Base-by-base conservation (phyloP, 257 asterid genomes). In the Salvia hispanica region DNA sequence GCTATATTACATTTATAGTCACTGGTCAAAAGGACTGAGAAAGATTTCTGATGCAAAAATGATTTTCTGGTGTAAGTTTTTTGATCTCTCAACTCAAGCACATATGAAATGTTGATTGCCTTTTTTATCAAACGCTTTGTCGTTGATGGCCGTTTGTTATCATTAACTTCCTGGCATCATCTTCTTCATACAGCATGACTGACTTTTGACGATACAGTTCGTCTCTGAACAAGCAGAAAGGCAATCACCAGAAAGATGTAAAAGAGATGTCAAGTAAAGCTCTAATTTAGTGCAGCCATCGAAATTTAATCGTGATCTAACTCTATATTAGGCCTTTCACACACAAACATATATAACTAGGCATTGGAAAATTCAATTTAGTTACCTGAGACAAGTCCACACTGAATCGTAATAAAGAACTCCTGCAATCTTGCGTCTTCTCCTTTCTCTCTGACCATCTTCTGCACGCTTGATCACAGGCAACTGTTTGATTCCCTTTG, bases 401-500 rank as follows among this genome's bases (percentile, higher is more conserved):
- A 94, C 83, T 33, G 96, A 88, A 69, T 94, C 95, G 13, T 91
- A 94, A 67, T 83, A 83, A 66, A 91, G 91, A 73, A 94, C 70
- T 72, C 86, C 96, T 62, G 76, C 77, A 69, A 81, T 34, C 66
- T 58, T 83, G 60, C 83, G 91, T 69, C 79, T 93, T 79, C 78
- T 94, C 75, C 83, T 61, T 74, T 91, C 91, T 76, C 81, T 84
- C 67, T 65, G 89, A 66, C 54, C 62, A 75, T 81, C 90, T 71
- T 79, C 83, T 25, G 82, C 79, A 10, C 91, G 96, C 70, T 82
- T 88, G 44, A 94, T 77, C 68, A 94, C 97, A 37, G 99, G 97
- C 79, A 94, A 82, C 66, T 87, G 99, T 56, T 86, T 91, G 70
- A 94, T 84, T 47, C 89, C 97, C 84, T 91, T 94, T 28, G 97